Evolutionary conservation across 495 filamentous ascomycete genomes (phyloP).

Genomic region (Penicillium tannophilum): DNA sequence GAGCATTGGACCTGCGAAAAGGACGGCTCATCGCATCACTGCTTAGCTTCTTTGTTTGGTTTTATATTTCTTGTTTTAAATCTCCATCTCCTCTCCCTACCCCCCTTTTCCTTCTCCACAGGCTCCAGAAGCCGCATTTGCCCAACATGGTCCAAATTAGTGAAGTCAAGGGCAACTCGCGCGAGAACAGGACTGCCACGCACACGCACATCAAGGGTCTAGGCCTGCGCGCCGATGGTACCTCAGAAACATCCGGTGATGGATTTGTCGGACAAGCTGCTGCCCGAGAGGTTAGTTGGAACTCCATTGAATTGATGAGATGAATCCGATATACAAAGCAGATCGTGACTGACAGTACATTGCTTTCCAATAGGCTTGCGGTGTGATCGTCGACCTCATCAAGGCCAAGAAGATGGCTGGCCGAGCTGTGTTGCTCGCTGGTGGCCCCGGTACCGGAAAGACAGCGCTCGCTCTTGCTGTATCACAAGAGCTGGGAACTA

Average conservation of each 20-base stretch:
- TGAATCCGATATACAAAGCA: background rate
- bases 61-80: constrained; percentile 8
- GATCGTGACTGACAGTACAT: constrained; percentile 5
- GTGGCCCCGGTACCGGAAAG: constrained; percentile 93
- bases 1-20: constrained; percentile 24
- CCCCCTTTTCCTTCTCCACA: constrained; percentile 12
- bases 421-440: constrained; percentile 87
- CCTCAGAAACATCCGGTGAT: constrained; percentile 70
- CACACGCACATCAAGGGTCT: constrained; percentile 97
- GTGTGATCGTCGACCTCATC: constrained; percentile 92
- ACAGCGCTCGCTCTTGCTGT: constrained; percentile 93
- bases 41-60: constrained; percentile 10
- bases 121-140: constrained; percentile 31
- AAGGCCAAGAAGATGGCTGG: constrained; percentile 96
- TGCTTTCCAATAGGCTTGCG: constrained; percentile 66
- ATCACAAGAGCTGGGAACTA: constrained; percentile 92
- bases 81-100: background rate
- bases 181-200: constrained; percentile 92
- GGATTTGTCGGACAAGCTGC: constrained; percentile 88
- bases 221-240: constrained; percentile 79
- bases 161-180: constrained; percentile 92
- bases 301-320: constrained; percentile 6
- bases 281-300: constrained; percentile 73
- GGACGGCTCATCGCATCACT: constrained; percentile 17
- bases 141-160: constrained; percentile 85